Evolutionary conservation across 768 basidiomycete genomes (phyloP), one percentile per base, ranked within the genome.

Genomic region (Xerocomus spinulosus): DNA sequence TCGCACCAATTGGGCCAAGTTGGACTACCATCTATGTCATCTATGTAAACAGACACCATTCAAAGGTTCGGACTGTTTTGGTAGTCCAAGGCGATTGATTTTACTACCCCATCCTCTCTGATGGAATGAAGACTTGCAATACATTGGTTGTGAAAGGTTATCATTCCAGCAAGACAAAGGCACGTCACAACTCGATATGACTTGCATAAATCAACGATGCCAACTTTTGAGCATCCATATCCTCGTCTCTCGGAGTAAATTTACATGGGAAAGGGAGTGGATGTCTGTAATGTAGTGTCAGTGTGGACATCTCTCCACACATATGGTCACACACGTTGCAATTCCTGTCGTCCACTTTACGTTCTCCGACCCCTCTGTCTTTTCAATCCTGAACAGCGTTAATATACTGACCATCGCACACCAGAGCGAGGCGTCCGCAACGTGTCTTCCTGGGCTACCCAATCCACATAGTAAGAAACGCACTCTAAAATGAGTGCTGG

Each of bases 351-450:
- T 39, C 57, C 57, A 61, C n/a, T 52, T 36, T 5, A 62, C 30
- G 4, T 62, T 41, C 3, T 54, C 51, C 18, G 51, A 47, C 1
- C 51, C 60, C 12, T 48, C 41, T 21, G 48, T 50, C 35, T 50
- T 52, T n/a, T 57, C 48, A 32, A 59, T 59, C 17, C 20, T 54
- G 34, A 62, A 62, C 28, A 54, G 0, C 1, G 49, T 4, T 9
- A 62, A 23, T 2, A 62, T 52, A 8, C 50, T 54, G 12, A 37
- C 52, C 24, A 62, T 59, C 14, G 57, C 60, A 24, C 32, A 53
- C 60, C 60, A 61, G 7, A 62, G 3, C 4, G 54, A 59, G 3
- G 50, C 60, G 14, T 59, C 60, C 20, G 49, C 60, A 2, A 62
- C 17, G 15, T 59, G 44, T 18, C 57, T 59, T n/a, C 60, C 60